These are phyloP conservation scores for Starmerella lactis-condensi DNA, from an alignment of 805 yeast species.

Conservation along the genomic window DNA sequence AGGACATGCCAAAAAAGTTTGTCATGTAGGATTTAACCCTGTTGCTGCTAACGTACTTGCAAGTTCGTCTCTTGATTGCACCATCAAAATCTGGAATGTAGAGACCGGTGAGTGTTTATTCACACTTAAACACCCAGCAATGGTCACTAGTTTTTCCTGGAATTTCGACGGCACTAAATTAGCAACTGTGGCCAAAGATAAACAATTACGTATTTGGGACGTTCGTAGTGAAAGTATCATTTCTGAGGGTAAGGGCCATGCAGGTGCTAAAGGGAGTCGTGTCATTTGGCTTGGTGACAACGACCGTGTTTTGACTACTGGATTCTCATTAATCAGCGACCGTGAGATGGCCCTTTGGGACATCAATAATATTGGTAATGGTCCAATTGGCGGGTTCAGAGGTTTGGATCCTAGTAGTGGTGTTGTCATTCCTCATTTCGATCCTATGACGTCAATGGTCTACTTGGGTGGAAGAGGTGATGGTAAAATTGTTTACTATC, in stretches of 20 bases:
- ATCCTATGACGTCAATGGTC: constrained; percentile 57
- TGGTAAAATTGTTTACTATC: constrained; percentile 89
- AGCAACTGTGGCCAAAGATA: constrained; percentile 84
- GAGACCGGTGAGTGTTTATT: constrained; percentile 50
- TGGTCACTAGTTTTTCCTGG: constrained; percentile 84
- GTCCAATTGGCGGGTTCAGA: constrained; percentile 79
- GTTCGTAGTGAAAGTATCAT: constrained; percentile 53
- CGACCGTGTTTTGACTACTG: constrained; percentile 78
- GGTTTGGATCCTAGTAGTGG: constrained; percentile 84
- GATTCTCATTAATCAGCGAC: constrained; percentile 79
- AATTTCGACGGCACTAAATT: constrained; percentile 73
- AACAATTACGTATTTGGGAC: constrained; percentile 82
- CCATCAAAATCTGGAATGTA: constrained; percentile 81
- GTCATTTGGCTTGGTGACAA: constrained; percentile 79
- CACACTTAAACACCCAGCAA: constrained; percentile 69
- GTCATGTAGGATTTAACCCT: constrained; percentile 81
- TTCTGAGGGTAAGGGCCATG: constrained; percentile 74
- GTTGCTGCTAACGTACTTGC: constrained; percentile 73
- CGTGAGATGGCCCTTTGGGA: constrained; percentile 96
- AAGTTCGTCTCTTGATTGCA: constrained; percentile 74
- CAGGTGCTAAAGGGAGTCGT: constrained; percentile 82
- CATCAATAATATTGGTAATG: constrained; percentile 46
- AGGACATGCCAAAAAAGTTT: constrained; percentile 90
- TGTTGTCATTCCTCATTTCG: constrained; percentile 78
- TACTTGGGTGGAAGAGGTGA: constrained; percentile 96